Evolutionary conservation across 352 stramenopile species (phyloP).

Genomic region (Pseudoperonospora humuli): DNA sequence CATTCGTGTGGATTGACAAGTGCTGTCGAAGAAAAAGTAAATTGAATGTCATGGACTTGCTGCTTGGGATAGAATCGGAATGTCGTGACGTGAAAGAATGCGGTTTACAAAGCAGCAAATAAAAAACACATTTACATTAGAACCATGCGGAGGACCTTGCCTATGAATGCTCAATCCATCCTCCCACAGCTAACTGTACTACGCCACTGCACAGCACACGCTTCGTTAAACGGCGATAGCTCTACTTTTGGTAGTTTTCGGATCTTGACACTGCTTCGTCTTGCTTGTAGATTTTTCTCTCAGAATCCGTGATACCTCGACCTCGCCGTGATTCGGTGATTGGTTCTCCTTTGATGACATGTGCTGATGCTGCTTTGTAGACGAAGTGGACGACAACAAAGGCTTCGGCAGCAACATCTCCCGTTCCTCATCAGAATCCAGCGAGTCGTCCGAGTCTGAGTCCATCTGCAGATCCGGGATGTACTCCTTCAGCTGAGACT

Average conservation of each 20-base stretch:
- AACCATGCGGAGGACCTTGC: no score
- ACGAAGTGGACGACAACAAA: conserved; percentile 15
- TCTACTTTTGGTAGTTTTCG: conserved; percentile 1
- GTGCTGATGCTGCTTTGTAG: conserved; percentile 5
- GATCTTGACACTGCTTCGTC: conserved; percentile 2
- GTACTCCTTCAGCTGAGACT: conserved; percentile 39
- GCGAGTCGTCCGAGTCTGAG: conserved; percentile 34
- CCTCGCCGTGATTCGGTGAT: conserved; percentile 1
- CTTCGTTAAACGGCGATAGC: conserved; percentile 4
- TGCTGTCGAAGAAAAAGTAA: no score
- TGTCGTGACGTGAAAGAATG: no score
- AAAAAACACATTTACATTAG: no score
- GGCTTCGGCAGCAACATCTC: conserved; percentile 12
- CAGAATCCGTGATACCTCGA: conserved; percentile 3
- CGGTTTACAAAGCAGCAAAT: no score
- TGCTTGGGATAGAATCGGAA: no score
- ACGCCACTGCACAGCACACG: not conserved
- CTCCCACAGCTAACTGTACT: conserved; percentile 7
- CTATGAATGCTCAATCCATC: no score
- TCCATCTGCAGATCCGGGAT: conserved; percentile 37
- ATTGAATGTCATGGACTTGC: no score
- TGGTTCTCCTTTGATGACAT: conserved; percentile 9
- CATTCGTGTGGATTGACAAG: no score
- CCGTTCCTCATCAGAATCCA: conserved; percentile 25
- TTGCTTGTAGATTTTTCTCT: conserved; percentile 1